These are phyloP conservation scores for Alternaria gansuensis DNA, from an alignment of 2,329 filamentous ascomycete species.

Conservation along the genomic window DNA sequence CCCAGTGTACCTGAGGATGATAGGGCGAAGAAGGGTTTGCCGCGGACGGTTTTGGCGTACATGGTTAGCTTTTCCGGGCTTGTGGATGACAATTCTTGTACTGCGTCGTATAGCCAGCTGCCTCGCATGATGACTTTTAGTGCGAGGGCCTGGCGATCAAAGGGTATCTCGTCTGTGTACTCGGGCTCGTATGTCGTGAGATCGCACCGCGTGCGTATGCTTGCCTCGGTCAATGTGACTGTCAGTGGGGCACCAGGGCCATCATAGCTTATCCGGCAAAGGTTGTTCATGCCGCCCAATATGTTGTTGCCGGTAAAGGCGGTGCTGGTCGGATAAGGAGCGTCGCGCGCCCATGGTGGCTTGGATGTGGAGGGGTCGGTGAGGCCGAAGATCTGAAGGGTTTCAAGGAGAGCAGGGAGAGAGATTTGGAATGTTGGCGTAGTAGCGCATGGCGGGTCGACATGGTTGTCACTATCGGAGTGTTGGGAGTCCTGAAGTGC, in stretches of 20 bases:
- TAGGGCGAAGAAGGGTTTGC: constrained; percentile 74
- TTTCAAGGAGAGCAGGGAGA: constrained; percentile 86
- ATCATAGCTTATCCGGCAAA: constrained; percentile 83
- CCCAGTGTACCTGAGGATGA: constrained; percentile 70
- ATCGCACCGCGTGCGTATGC: constrained; percentile 77
- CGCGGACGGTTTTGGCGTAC: constrained; percentile 38
- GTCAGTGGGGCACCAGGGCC: constrained; percentile 79
- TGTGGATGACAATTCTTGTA: constrained; percentile 73
- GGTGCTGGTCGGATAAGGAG: constrained; percentile 65
- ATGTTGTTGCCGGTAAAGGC: constrained; percentile 81
- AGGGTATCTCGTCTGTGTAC: constrained; percentile 79
- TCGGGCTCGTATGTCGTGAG: constrained; percentile 83
- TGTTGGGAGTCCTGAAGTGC: constrained; percentile 51
- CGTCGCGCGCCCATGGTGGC: constrained; percentile 53
- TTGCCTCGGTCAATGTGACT: constrained; percentile 84
- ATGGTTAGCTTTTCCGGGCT: constrained; percentile 78
- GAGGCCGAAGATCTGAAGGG: constrained; percentile 91
- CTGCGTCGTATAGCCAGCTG: constrained; percentile 73
- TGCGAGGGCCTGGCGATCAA: constrained; percentile 78
- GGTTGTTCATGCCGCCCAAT: constrained; percentile 77
- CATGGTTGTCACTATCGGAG: constrained; percentile 42
- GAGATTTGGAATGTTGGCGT: constrained; percentile 85
- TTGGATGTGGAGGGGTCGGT: constrained; percentile 54
- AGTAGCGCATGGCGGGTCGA: constrained; percentile 46
- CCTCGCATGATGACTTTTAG: constrained; percentile 97